Percentiles rank a stretch among this genome's conserved stretches.
Conservation (phyloP, 1,284 basidiomycete species). For the Coniophora puteana region DNA sequence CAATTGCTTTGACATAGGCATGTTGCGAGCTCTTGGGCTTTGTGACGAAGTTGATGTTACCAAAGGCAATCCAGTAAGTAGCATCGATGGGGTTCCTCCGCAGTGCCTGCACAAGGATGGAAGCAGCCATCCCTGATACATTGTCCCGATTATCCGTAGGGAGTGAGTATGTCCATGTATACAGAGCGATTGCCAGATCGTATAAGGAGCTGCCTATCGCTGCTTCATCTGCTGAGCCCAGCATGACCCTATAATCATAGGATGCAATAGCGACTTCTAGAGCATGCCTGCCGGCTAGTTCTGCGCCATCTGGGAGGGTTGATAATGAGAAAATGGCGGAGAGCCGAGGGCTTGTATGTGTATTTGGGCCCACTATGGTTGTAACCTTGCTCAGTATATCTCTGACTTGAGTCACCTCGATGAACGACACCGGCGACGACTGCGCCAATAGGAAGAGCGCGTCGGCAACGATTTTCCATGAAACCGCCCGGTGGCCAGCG, state of each 20-base stretch:
- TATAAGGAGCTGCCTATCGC: constrained; percentile 66
- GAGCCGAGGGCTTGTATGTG: constrained; percentile 38
- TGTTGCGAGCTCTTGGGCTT: constrained; percentile 83
- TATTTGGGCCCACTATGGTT: constrained; percentile 31
- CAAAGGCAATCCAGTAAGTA: constrained; percentile 81
- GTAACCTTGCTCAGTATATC: constrained; percentile 33
- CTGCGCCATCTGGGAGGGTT: constrained; percentile 17
- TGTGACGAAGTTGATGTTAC: constrained; percentile 67
- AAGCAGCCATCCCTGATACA: constrained; percentile 51
- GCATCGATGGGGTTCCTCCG: constrained; percentile 74
- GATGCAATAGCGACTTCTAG: constrained; percentile 62
- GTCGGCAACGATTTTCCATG: constrained; percentile 89
- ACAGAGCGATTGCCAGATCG: constrained; percentile 74
- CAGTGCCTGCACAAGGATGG: constrained; percentile 73
- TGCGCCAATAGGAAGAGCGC: constrained; percentile 65
- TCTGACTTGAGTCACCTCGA: constrained; percentile 36
- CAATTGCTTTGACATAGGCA: constrained; percentile 87
- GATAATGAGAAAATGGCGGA: constrained; percentile 37
- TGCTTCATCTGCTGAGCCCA: constrained; percentile 60
- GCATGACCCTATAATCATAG: constrained; percentile 70
- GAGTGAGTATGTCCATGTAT: constrained; percentile 41
- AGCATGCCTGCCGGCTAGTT: constrained; percentile 36
- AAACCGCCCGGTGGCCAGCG: constrained; percentile 64
- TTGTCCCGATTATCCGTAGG: constrained; percentile 28
- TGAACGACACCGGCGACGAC: constrained; percentile 38